These are phyloP conservation scores for Gracilaria domingensis DNA, from an alignment of 23 red algal species.

Conservation along the genomic window DNA sequence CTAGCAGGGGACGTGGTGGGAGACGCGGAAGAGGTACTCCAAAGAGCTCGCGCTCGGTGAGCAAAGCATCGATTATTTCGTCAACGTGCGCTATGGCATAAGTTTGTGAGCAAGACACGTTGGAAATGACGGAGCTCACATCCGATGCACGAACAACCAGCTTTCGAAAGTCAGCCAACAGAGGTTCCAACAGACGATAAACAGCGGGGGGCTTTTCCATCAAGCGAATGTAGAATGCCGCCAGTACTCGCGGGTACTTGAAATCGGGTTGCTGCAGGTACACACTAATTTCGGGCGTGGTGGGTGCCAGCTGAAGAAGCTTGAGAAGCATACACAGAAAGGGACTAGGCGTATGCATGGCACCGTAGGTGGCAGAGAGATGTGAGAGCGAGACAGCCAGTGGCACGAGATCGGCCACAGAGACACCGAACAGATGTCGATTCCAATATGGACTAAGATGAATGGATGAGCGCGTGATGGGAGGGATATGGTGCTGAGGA, in stretches of 20 bases:
- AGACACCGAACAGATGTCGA: conserved; percentile 74
- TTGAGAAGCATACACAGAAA: conserved; percentile 96
- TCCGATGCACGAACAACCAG: conserved; percentile 50
- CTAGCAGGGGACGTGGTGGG: conserved; percentile 62
- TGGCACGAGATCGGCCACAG: conserved; percentile 75
- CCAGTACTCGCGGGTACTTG: conserved; percentile 85
- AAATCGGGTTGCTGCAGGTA: conserved; percentile 82
- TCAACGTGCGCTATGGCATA: conserved; percentile 68
- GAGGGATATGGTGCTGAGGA: conserved; percentile 81
- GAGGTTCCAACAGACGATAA: conserved; percentile 69
- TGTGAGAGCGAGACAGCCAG: conserved; percentile 64
- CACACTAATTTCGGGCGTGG: conserved; percentile 31
- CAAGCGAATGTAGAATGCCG: conserved; percentile 84
- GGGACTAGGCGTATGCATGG: conserved; percentile 61
- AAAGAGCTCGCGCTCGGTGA: conserved; percentile 65
- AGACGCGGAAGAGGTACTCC: conserved; percentile 84
- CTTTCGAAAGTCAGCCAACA: conserved; percentile 85
- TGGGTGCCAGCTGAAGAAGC: conserved; percentile 85
- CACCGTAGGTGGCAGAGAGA: conserved; percentile 39
- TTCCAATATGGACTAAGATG: conserved; percentile 84
- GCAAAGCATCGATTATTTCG: conserved; percentile 73
- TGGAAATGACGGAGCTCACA: no score
- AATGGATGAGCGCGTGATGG: conserved; percentile 70
- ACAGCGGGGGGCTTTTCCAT: conserved; percentile 49
- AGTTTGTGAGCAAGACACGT: no score